Evolutionary conservation across 208 protist genomes (phyloP), one percentile per base, ranked within the genome.

Genomic region (Leptomonas seymouri): DNA sequence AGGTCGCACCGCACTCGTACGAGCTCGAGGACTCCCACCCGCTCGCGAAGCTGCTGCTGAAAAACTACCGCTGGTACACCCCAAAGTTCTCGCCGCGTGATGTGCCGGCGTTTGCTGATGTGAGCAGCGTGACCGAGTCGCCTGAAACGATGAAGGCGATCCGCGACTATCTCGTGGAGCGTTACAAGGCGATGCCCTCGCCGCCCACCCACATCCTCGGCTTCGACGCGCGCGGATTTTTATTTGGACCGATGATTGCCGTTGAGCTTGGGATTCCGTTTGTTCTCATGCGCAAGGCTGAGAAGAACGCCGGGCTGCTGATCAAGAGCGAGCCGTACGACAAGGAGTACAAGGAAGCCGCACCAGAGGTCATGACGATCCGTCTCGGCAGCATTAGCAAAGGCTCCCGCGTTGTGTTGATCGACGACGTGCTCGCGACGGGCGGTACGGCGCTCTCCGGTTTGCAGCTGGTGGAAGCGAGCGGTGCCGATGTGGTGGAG

Each of bases 351-450:
- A 85, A 84, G 61, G 91, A 96, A 57, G 83, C 80, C 1, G 76
- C 74, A 1, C 79, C 82, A 0, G 91, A 98, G 49, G 78, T 84
- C 55, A 95, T 97, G 90, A 93, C 85, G 14, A 82, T 98, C 49
- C 89, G 94, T 49, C 50, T 70, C 49, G 93, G 89, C 25, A 93
- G 86, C 67, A 86, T 97, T 58, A 25, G 41, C 50, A 74, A 81
- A 50, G 82, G 72, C 18, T 85, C 89, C 14, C 87, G 94, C 41
- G 91, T 97, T 34, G 84, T 98, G 42, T 81, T 98, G 14, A 90
- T 98, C 61, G 94, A 98, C 76, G 94, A 98, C 74, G 89, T 98
- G 1, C 70, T 98, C 31, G 94, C 94, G 27, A 98, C 94, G 3
- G 94, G 94, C 31, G 94, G 93, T 18, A 97, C 93, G 9, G 87